Evolutionary conservation across 352 stramenopile species (phyloP).

Genomic region (Pythium vanterpoolii): DNA sequence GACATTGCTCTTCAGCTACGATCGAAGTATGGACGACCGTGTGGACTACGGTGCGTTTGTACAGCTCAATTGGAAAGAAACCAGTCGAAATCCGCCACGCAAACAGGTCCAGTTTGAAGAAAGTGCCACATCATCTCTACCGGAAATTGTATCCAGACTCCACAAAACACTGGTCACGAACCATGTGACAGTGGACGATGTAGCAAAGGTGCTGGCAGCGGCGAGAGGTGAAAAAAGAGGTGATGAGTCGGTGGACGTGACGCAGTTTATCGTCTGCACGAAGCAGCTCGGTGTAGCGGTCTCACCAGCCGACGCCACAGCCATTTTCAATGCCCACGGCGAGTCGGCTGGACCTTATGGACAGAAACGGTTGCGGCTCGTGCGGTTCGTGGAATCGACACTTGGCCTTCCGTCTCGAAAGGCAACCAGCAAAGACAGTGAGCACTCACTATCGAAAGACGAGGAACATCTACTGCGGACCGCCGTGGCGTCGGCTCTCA

Average conservation of each 20-base stretch:
- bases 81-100: constrained; percentile 10
- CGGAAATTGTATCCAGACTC: background rate
- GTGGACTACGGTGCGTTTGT: constrained; percentile 52
- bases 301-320: background rate
- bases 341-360: too few relatives aligned
- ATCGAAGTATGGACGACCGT: constrained; percentile 43
- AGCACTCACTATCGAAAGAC: constrained; percentile 13
- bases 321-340: constrained; percentile 1
- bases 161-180: background rate
- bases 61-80: constrained; percentile 54
- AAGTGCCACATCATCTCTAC: background rate
- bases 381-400: constrained; percentile 22
- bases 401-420: constrained; percentile 8
- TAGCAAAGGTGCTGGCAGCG: background rate
- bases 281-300: constrained; percentile 10
- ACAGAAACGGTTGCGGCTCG: background rate
- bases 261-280: constrained; percentile 14
- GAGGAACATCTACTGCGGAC: constrained; percentile 32
- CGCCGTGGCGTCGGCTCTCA: constrained; percentile 29
- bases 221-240: background rate
- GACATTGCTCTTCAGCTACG: constrained; percentile 50
- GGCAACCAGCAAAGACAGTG: background rate
- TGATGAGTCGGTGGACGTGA: background rate
- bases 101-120: constrained; percentile 27
- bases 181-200: constrained; percentile 3